Percentiles rank a stretch among this genome's conserved stretches.
Conservation (phyloP, 2,329 filamentous ascomycete genomes). For the Teratosphaeria epicoccoides region DNA sequence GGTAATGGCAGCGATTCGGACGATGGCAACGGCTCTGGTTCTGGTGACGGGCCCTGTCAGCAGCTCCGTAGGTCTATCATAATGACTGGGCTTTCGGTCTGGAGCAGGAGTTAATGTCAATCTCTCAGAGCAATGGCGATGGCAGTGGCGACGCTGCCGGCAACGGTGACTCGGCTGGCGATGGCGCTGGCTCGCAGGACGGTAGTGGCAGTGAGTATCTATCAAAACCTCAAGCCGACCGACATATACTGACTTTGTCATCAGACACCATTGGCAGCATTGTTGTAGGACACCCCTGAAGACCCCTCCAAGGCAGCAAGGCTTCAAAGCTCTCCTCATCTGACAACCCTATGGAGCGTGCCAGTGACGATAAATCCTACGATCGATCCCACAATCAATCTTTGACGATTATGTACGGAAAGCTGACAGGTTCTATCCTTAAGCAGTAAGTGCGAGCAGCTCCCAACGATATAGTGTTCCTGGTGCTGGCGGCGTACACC, state of each 20-base stretch:
- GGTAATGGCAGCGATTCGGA: not conserved
- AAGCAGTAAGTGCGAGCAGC: not conserved
- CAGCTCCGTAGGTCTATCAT: not conserved
- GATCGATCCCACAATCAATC: not conserved
- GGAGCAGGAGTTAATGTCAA: not conserved
- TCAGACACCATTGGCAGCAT: not conserved
- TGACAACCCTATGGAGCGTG: not conserved
- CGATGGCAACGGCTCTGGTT: conserved; percentile 2
- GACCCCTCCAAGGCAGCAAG: not conserved
- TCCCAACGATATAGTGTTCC: not conserved
- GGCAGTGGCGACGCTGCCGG: not conserved
- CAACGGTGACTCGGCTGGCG: not conserved
- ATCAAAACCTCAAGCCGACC: not conserved
- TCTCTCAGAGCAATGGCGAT: not conserved
- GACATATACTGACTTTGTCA: not conserved
- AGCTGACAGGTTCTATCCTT: not conserved
- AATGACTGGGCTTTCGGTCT: not conserved
- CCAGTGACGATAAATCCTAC: conserved; percentile 1
- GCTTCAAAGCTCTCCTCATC: not conserved
- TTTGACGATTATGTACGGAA: not conserved
- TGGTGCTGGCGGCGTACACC: not conserved
- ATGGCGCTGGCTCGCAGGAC: not conserved
- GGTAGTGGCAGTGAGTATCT: not conserved
- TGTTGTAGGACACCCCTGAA: not conserved
- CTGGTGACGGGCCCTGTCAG: not conserved